Percentiles rank a stretch among this genome's conserved stretches.
Conservation (phyloP, 805 yeast genomes). For the Starmerella cellae region DNA sequence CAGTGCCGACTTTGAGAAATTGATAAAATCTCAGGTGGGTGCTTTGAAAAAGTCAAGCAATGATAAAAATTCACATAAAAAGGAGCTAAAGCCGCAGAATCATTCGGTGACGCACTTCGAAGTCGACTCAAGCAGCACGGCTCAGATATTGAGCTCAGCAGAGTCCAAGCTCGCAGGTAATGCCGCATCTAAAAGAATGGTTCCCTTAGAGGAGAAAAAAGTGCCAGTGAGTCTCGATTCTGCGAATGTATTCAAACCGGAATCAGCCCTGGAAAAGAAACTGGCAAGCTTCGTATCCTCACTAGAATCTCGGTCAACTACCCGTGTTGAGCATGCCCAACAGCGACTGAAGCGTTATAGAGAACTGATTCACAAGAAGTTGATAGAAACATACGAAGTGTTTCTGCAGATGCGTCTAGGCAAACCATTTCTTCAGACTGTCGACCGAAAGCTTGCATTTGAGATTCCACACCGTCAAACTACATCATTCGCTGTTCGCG, state of each 20-base stretch:
- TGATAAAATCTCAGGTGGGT: conserved; percentile 1
- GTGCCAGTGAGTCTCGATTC: neutral
- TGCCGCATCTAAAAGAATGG: neutral
- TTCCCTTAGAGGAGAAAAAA: neutral
- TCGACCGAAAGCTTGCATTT: conserved; percentile 21
- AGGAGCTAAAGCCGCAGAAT: neutral
- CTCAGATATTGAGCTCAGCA: neutral
- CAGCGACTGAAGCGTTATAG: neutral
- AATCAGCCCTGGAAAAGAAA: conserved; percentile 11
- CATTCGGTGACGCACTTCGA: neutral
- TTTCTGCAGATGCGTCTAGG: conserved; percentile 24
- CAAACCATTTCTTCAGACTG: conserved; percentile 26
- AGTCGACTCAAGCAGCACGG: neutral
- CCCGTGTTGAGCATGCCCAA: conserved; percentile 3
- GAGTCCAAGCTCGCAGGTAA: too few relatives aligned
- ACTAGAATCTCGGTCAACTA: conserved; percentile 5
- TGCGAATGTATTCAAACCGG: conserved; percentile 8
- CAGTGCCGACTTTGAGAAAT: neutral
- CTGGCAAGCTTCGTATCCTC: conserved; percentile 2
- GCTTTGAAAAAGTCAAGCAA: neutral
- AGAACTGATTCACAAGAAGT: neutral
- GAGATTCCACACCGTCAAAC: conserved; percentile 23
- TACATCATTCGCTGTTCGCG: conserved; percentile 24
- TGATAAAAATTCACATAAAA: neutral
- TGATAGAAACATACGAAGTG: neutral